Percentiles rank a stretch among this genome's conserved stretches.
phyloP scores from a whole-genome alignment of 2,329 filamentous ascomycete species.

The Fusarium coffeatum region DNA sequence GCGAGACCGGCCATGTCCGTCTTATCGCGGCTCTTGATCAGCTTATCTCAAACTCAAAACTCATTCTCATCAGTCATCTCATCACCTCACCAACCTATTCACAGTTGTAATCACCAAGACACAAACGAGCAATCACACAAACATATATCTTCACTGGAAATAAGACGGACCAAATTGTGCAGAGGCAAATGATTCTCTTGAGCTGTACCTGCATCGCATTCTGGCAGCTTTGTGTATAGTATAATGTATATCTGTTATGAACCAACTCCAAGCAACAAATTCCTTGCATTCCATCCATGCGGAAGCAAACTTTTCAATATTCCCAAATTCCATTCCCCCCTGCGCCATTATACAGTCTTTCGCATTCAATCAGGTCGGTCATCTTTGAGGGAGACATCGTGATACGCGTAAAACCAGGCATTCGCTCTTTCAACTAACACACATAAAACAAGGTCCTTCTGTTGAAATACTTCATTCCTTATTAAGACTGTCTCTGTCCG shows the following conservation, averaged over 20 bases:
- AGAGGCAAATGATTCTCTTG: slow-evolving; percentile 38
- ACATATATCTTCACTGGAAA: no score
- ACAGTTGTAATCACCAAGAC: background rate
- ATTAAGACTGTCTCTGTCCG: slow-evolving; percentile 40
- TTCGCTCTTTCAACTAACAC: slow-evolving; percentile 24
- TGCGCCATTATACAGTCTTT: slow-evolving; percentile 41
- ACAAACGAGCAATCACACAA: background rate
- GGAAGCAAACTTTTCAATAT: slow-evolving; percentile 40
- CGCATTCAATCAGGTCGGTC: slow-evolving; percentile 39
- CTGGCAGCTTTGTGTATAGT: slow-evolving; percentile 46
- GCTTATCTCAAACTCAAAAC: background rate
- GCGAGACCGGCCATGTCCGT: background rate
- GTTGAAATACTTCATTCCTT: slow-evolving; percentile 22
- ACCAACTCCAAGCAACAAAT: slow-evolving; percentile 25
- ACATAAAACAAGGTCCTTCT: slow-evolving; percentile 18
- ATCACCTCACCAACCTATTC: no score
- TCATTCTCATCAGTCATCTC: background rate
- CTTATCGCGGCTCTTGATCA: background rate
- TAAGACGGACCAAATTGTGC: background rate
- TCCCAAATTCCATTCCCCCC: slow-evolving; percentile 20
- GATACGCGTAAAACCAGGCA: slow-evolving; percentile 35
- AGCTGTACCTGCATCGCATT: slow-evolving; percentile 46
- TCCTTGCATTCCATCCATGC: slow-evolving; percentile 30
- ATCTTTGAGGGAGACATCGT: slow-evolving; percentile 38
- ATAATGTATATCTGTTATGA: slow-evolving; percentile 43